Base-by-base conservation (phyloP, 2,329 filamentous ascomycete species). In the Anthostomella pinea region DNA sequence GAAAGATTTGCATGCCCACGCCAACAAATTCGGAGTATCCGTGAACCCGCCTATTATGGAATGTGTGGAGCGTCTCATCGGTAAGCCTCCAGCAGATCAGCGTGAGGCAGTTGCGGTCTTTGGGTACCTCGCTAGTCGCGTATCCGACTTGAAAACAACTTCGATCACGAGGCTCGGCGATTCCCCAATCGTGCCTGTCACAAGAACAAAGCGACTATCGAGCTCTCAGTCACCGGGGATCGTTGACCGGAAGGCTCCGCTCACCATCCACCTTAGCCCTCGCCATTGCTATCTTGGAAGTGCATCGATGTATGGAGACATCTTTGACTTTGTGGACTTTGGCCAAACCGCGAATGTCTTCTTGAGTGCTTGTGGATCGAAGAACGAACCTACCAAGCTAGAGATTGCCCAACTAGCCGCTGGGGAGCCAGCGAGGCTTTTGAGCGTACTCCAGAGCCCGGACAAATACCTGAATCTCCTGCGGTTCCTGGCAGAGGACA, bases 311-410 rank as follows among this genome's bases (percentile, higher is more conserved):
- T 98, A 94, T 53, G 85, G 80, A 8, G 86, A 95, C 20, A 94
- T 98, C 20, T 95, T 98, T 49, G 89, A 97, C 58, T 98, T 96
- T 62, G 90, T 97, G 10, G 87, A 97, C 58, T 98, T 96, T 65
- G 89, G 91, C 0, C 68, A 74, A 21, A 82, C 91, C 57, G 91
- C 87, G 2, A 97, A 97, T 54, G 72, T 85, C 0, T 98, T 98
- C 54, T 67, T 98, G 13, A 78, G 89, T 51, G 86, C 87, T 45
- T 87, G 90, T 47, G 93, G 93, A 8, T 91, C 89, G 3, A 96
- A 95, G 63, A 82, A 79, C 45, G 91, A 98, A 61, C 93, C 93
- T 4, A 94, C 85, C 3, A 93, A 87, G 52, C 61, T 78, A 3
- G 93, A 98, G 60, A 78, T 98, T 49, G 91, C 90, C 4, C 74